These are phyloP conservation scores for Scutellaria baicalensis DNA, from an alignment of 257 asterid genomes.

Conservation along the genomic window DNA sequence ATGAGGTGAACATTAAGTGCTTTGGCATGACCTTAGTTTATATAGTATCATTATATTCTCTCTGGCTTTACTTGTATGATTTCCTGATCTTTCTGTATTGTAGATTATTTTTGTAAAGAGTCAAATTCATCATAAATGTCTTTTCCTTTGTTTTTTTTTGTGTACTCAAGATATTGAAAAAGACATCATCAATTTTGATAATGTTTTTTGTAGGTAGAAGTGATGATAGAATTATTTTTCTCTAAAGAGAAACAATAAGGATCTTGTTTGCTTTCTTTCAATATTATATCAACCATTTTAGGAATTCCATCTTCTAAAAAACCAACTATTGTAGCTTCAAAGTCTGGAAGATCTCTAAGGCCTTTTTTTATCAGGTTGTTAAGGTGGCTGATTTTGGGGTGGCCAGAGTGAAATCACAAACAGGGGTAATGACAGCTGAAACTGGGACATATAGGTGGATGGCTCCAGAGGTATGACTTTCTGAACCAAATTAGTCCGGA, in stretches of 20 bases:
- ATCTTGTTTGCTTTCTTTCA: background rate
- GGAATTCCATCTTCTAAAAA: conserved; percentile 2
- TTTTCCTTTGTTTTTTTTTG: background rate
- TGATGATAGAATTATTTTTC: background rate
- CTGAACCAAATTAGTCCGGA: conserved; percentile 6
- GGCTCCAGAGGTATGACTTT: conserved; percentile 91
- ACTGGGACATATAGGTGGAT: conserved; percentile 99
- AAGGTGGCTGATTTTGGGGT: conserved; percentile 99
- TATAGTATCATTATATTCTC: background rate
- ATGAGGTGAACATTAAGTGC: conserved; percentile 52
- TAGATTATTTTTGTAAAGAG: background rate
- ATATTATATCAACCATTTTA: conserved; percentile 3
- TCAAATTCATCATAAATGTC: background rate
- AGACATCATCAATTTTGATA: background rate
- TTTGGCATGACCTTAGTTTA: background rate
- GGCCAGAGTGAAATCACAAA: conserved; percentile 93
- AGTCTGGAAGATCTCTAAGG: conserved; percentile 14
- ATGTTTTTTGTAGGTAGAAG: background rate
- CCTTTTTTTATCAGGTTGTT: conserved; percentile 52
- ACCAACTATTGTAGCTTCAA: conserved; percentile 2
- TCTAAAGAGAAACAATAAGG: background rate
- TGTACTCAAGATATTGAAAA: background rate
- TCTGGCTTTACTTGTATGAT: background rate
- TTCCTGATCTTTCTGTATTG: conserved; percentile 4
- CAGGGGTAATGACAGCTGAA: conserved; percentile 99